Evolutionary conservation across 345 rosid species (phyloP).

Genomic region (Diplotaxis tenuifolia): DNA sequence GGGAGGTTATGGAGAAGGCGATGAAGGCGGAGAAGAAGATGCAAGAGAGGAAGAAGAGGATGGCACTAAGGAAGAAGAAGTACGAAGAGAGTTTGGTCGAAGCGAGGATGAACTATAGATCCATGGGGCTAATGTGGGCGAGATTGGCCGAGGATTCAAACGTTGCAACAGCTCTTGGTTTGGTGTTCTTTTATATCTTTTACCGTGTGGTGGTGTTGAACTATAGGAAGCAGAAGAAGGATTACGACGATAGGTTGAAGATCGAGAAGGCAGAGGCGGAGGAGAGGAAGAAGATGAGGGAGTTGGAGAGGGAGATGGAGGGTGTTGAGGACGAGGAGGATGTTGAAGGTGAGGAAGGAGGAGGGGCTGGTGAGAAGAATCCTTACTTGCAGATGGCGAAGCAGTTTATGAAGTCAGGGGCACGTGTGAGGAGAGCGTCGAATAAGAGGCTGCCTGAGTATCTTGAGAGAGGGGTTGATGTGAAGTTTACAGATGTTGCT

Average conservation of each 20-base stretch:
- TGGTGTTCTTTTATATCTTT: slow-evolving; percentile 76
- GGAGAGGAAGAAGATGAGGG: slow-evolving; percentile 82
- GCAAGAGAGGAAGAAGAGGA: slow-evolving; percentile 57
- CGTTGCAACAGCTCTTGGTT: slow-evolving; percentile 64
- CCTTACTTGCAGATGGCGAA: slow-evolving; percentile 74
- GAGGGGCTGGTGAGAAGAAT: slow-evolving; percentile 63
- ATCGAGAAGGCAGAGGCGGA: slow-evolving; percentile 93
- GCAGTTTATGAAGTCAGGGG: slow-evolving; percentile 97
- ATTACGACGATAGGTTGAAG: slow-evolving; percentile 88
- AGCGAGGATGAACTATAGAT: slow-evolving; percentile 51
- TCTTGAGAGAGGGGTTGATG: slow-evolving; percentile 84
- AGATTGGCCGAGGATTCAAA: slow-evolving; percentile 60
- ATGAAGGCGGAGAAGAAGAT: slow-evolving; percentile 59
- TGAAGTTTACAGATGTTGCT: slow-evolving; percentile 86
- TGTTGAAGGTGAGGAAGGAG: slow-evolving; percentile 59
- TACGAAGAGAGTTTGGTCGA: slow-evolving; percentile 61
- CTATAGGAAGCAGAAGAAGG: slow-evolving; percentile 83
- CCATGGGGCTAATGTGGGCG: slow-evolving; percentile 64
- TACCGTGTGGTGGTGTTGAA: slow-evolving; percentile 75
- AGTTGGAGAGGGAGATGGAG: slow-evolving; percentile 77
- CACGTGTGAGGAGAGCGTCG: slow-evolving; percentile 70
- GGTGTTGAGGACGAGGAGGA: slow-evolving; percentile 60
- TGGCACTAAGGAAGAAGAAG: slow-evolving; percentile 54
- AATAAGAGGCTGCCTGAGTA: slow-evolving; percentile 76
- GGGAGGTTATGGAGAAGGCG: slow-evolving; percentile 65